Base-by-base conservation (phyloP, 768 basidiomycete species). In the Boletellus emodensis region DNA sequence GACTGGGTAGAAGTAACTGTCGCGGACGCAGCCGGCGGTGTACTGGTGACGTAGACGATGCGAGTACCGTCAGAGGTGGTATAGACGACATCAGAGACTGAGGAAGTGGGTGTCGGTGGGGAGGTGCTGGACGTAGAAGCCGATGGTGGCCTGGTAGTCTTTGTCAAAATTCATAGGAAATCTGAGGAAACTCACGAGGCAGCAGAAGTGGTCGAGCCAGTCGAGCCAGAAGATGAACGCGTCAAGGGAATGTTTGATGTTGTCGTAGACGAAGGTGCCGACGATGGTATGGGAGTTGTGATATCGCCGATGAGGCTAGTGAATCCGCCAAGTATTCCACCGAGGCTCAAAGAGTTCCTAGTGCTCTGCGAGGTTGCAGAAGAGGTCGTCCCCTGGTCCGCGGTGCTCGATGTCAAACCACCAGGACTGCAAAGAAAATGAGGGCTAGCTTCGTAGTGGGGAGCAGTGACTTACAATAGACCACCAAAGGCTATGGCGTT, bases 1-100 rank as follows among this genome's bases (percentile, higher is more conserved):
- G 73, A 59, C 9, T 64, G 58, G n/a, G 62, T 36, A 14, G 61
- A 42, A 3, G 67, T 15, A 18, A 56, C 28, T 1, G 63, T 55
- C 6, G 60, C 24, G 15, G 72, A 52, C 3, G 69, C 30, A 2
- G 66, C 50, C 9, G 72, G 53, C 28, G 66, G 35, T 1, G 64
- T 65, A 33, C 64, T 61, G 4, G 71, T 60, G 26, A 75, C 64
- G 35, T 69, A 61, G n/a, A 70, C 53, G 37, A 64, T 36, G 18
- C 35, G 43, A 20, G 56, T 59, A 6, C 63, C 63, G 3, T 66
- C 66, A 35, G 70, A 52, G 14, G 60, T 51, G 12, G 60, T 42
- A 33, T 52, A 48, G 20, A 68, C 55, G 11, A 43, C 40, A 5
- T 60, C 48, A n/a, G 58, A 49, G 11, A 6, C 28, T 12, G 61